Evolutionary conservation across 441 rosid genomes (phyloP).

Genomic region (Melastoma candidum): DNA sequence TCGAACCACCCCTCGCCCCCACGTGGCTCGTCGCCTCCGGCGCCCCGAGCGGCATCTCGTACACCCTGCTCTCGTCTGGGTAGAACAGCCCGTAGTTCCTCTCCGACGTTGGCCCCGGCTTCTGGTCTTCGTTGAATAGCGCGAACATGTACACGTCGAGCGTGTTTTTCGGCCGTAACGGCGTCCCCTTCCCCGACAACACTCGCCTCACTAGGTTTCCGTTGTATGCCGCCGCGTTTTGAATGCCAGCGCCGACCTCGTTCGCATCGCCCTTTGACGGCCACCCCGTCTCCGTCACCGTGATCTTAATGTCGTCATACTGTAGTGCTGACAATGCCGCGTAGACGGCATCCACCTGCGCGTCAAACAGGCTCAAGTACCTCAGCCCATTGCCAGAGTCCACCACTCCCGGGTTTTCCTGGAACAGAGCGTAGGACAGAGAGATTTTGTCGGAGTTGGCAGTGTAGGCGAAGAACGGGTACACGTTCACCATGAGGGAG

Average conservation of each 20-base stretch:
- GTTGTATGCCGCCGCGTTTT: slow-evolving; percentile 53
- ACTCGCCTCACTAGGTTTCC: slow-evolving; percentile 42
- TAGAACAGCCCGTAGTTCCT: slow-evolving; percentile 58
- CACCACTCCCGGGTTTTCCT: slow-evolving; percentile 46
- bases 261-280: slow-evolving; percentile 49
- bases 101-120: slow-evolving; percentile 55
- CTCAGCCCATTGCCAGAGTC: slow-evolving; percentile 74
- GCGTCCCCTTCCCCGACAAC: slow-evolving; percentile 43
- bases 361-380: slow-evolving; percentile 65
- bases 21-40: slow-evolving; percentile 8
- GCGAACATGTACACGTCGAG: slow-evolving; percentile 48
- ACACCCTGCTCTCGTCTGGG: slow-evolving; percentile 41
- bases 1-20: slow-evolving; percentile 26
- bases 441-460: slow-evolving; percentile 55
- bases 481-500: slow-evolving; percentile 65
- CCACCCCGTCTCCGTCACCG: slow-evolving; percentile 63
- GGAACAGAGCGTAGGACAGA: slow-evolving; percentile 60
- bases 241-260: slow-evolving; percentile 39
- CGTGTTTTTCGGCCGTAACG: slow-evolving; percentile 37
- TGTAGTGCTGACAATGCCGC: slow-evolving; percentile 48
- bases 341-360: slow-evolving; percentile 76
- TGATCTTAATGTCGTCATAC: slow-evolving; percentile 33
- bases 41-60: slow-evolving; percentile 30
- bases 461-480: slow-evolving; percentile 72
- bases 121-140: slow-evolving; percentile 49